Evolutionary conservation across 306 rosid genomes (phyloP).

Genomic region (Dalbergia cochinchinensis): DNA sequence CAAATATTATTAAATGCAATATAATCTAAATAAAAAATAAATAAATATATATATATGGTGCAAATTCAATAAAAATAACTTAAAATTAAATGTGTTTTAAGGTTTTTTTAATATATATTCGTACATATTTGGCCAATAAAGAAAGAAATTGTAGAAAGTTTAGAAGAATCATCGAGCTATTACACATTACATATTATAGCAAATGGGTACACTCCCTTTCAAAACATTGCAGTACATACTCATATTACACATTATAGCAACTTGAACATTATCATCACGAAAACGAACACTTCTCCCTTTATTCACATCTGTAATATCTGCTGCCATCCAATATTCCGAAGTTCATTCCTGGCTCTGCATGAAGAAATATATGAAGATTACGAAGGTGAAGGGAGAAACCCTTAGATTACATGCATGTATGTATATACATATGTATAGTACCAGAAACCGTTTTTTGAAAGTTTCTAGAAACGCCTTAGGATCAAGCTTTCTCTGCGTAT

Average conservation of each 20-base stretch:
- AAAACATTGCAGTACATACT: not conserved
- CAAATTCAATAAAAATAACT: too few relatives aligned
- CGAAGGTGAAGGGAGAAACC: not conserved
- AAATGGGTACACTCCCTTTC: not conserved
- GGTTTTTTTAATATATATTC: too few relatives aligned
- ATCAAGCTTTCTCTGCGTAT: slow-evolving; percentile 59
- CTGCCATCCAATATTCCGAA: slow-evolving; percentile 7
- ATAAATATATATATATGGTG: too few relatives aligned
- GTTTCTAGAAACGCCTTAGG: slow-evolving; percentile 44
- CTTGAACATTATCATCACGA: not conserved
- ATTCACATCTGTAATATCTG: not conserved
- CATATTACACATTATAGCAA: not conserved
- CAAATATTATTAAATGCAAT: too few relatives aligned
- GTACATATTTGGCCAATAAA: too few relatives aligned
- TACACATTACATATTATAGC: too few relatives aligned
- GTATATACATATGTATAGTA: not conserved
- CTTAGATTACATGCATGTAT: too few relatives aligned
- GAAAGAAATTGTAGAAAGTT: too few relatives aligned
- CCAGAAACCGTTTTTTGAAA: slow-evolving; percentile 58
- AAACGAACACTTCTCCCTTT: not conserved
- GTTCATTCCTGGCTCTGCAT: slow-evolving; percentile 47
- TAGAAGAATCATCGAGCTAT: too few relatives aligned
- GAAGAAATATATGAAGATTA: not conserved
- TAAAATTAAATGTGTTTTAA: too few relatives aligned
- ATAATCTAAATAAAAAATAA: too few relatives aligned